A percentile compares a stretch with the other conserved stretches of the same genome.
These are phyloP conservation scores for Nicotiana paniculata DNA, from an alignment of 257 asterid genomes.

Conservation along the genomic window DNA sequence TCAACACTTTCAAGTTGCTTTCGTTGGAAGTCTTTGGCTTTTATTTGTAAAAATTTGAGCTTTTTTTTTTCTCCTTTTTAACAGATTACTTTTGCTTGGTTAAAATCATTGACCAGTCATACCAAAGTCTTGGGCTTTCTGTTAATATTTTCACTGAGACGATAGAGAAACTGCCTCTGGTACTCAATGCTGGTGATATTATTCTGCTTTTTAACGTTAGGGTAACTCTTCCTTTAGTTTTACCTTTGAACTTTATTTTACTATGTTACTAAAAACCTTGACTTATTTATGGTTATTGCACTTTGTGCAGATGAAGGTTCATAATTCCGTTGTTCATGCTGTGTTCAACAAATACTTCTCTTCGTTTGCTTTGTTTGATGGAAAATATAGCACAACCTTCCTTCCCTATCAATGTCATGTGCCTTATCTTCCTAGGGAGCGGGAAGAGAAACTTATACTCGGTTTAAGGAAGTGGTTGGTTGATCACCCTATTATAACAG, in stretches of 20 bases:
- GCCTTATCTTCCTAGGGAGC: constrained; percentile 34
- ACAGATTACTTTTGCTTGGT: constrained; percentile 47
- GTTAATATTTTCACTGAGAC: constrained; percentile 43
- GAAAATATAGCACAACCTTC: constrained; percentile 26
- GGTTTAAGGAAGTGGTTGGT: constrained; percentile 40
- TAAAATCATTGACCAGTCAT: constrained; percentile 53
- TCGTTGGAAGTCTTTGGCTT: background rate
- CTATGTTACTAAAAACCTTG: background rate
- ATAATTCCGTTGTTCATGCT: constrained; percentile 45
- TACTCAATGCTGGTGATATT: constrained; percentile 51
- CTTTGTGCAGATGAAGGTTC: constrained; percentile 42
- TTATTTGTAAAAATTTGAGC: background rate
- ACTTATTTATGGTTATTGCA: background rate
- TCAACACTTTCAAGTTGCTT: background rate
- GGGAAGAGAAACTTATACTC: constrained; percentile 33
- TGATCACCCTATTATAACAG: constrained; percentile 27
- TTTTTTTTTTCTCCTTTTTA: background rate
- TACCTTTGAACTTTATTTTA: background rate
- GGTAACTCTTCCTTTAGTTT: constrained; percentile 24
- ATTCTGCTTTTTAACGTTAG: constrained; percentile 42
- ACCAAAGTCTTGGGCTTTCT: constrained; percentile 30
- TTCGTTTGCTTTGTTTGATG: constrained; percentile 61
- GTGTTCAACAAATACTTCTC: constrained; percentile 53
- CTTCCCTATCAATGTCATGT: constrained; percentile 50
- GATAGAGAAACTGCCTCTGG: constrained; percentile 54